Evolutionary conservation across 306 rosid species (phyloP), one percentile per base, ranked within the genome.

Genomic region (Spatholobus suberectus): DNA sequence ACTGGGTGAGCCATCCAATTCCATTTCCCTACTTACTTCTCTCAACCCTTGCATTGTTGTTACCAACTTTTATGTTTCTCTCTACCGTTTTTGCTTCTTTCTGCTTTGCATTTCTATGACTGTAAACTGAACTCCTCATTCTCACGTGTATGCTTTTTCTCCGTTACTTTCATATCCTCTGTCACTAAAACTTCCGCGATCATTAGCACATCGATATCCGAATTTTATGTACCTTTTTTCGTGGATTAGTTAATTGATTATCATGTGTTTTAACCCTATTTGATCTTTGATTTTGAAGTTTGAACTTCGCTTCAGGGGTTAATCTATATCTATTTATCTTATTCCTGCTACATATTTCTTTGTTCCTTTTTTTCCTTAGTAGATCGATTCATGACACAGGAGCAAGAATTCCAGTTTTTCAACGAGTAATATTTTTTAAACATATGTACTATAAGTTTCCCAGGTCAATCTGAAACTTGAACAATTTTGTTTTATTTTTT

Each of bases 351-450:
- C 17, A 23, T 37, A 8, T 35, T 20, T 21, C 1, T 20, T 29
- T 10, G n/a, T n/a, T n/a, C n/a, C 1, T 37, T 35, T 8, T 0
- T 40, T 27, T 9, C 20, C 9, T 4, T 3, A 21, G 43, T 47
- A 34, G 23, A 61, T 61, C 47, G 81, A 54, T 67, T 55, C 43
- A 10, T 27, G 41, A 51, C 70, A 51, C 11, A 17, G 11, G 40
- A 40, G 15, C 41, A 40, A 40, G 37, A 54, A 66, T 67, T 82
- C 67, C 40, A 21, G 61, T 29, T 18, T 70, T 47, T 66, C n/a
- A n/a, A 61, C 21, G 5, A 26, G 49, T 49, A 4, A 27, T 70
- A 4, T 15, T 38, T 54, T 26, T 82, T 4, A 46, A 62, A 61
- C 29, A 21, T 24, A 4, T 15, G n/a, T 27, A 49, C 67, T 24